A percentile compares a stretch with the other conserved stretches of the same genome.
Conservation (phyloP, 169 alveolate genomes). For the Hepatocystis sp. region DNA sequence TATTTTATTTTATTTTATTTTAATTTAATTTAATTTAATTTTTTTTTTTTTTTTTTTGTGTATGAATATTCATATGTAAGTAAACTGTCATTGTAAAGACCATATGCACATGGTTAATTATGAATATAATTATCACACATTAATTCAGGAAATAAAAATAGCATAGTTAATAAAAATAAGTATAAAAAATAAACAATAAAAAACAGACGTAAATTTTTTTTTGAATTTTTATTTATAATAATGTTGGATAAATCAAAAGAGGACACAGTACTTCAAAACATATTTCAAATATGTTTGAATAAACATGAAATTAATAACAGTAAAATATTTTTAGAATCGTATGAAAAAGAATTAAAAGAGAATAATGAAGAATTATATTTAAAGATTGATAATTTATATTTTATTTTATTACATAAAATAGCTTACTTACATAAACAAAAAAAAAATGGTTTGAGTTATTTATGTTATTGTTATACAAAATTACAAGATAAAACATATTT, state of each 20-base stretch:
- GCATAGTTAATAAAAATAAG: too few species aligned
- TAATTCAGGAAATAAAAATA: too few species aligned
- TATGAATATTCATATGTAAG: too few species aligned
- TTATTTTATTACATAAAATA: slow-evolving; percentile 54
- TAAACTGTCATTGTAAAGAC: too few species aligned
- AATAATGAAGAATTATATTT: slow-evolving; percentile 31
- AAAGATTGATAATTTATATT: slow-evolving; percentile 34
- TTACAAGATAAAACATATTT: slow-evolving; percentile 20
- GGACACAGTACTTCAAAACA: slow-evolving; percentile 32
- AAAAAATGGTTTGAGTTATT: slow-evolving; percentile 51
- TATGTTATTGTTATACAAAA: slow-evolving; percentile 41
- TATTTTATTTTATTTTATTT: too few species aligned
- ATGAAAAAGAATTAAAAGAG: slow-evolving; percentile 55
- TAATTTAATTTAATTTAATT: too few species aligned
- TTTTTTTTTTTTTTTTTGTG: too few species aligned
- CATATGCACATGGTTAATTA: too few species aligned
- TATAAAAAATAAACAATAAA: too few species aligned
- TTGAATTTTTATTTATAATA: background rate
- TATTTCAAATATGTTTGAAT: slow-evolving; percentile 56
- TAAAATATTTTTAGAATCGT: slow-evolving; percentile 32
- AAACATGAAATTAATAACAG: slow-evolving; percentile 26
- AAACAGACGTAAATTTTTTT: too few species aligned
- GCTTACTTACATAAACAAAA: slow-evolving; percentile 41
- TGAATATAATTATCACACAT: too few species aligned
- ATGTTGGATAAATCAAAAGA: slow-evolving; percentile 41